Conservation (phyloP, 2,329 filamentous ascomycete species). For the Gnomoniopsis sp. region DNA sequence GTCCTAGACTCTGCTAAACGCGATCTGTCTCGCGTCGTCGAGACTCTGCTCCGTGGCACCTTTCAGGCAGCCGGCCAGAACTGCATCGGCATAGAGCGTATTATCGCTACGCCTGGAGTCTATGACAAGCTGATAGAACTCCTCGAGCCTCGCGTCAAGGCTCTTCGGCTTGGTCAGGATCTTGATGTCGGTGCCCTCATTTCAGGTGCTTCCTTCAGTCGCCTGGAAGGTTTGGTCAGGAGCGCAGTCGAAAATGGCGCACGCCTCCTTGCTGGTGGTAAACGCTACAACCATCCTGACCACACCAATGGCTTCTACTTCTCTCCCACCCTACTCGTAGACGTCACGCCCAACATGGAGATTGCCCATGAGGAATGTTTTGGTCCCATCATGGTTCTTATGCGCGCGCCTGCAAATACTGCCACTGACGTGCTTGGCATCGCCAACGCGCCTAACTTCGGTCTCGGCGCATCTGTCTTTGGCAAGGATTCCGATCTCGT, state of each 20-base stretch:
- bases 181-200: constrained; percentile 90
- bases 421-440: constrained; percentile 65
- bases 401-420: constrained; percentile 65
- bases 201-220: constrained; percentile 70
- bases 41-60: constrained; percentile 84
- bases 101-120: constrained; percentile 74
- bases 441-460: constrained; percentile 81
- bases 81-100: constrained; percentile 93
- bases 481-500: constrained; percentile 61
- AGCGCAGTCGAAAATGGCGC: constrained; percentile 79
- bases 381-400: constrained; percentile 82
- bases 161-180: constrained; percentile 71
- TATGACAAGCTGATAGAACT: constrained; percentile 70
- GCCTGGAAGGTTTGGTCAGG: constrained; percentile 71
- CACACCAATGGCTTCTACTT: constrained; percentile 88
- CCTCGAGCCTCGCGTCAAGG: constrained; percentile 70
- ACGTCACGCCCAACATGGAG: constrained; percentile 80
- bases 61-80: constrained; percentile 97
- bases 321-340: constrained; percentile 81
- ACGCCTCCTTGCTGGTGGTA: constrained; percentile 75
- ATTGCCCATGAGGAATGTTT: constrained; percentile 93
- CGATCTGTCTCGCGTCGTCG: constrained; percentile 69
- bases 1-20: constrained; percentile 72
- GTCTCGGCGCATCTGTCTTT: constrained; percentile 85
- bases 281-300: constrained; percentile 65